Evolutionary conservation across 2,329 filamentous ascomycete genomes (phyloP), one percentile per base, ranked within the genome.

Genomic region (Trichophyton verrucosum): DNA sequence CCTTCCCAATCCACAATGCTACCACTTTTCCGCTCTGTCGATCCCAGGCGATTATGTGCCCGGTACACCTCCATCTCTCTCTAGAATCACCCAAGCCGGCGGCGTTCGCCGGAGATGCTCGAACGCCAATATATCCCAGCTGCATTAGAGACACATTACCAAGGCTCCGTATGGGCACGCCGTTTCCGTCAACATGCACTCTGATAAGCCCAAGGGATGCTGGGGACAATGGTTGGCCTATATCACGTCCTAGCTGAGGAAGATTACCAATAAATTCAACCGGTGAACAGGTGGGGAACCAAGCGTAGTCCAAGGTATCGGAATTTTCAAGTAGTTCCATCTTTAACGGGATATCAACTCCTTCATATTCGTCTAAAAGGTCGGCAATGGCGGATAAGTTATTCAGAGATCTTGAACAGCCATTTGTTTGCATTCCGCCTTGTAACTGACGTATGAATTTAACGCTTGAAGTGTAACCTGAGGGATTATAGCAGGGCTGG

Each of bases 11-110:
- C 64, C 66, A 73, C 4, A 75, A 57, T 27, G 69, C 62, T 27
- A 73, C 58, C 59, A 73, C 66, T 46, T 66, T 65, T 13, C 67
- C 65, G 44, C 63, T 64, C 58, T 64, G 64, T 38, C 73, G 70
- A 61, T 75, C 72, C 69, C 70, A 74, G 30, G 68, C 67, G 57
- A 75, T 66, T 24, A 75, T 69, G 60, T 75, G 70, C 4, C 72
- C 73, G 1, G 72, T 72, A 42, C 66, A 62, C 47, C 65, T 63
- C 70, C 72, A 75, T n/a, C 61, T 57, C 57, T 42, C 51, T 22
- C 3, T 42, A 9, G 51, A 17, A 22, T 63, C 59, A 6, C 62
- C 20, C 13, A 55, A n/a, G 17, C 15, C 11, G 15, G n/a, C 57
- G 11, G 61, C 38, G 36, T n/a, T 4, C 6, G n/a, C 20, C 15